Percentiles rank a stretch among this genome's conserved stretches.
These are phyloP conservation scores for Xylaria intraflava DNA, from an alignment of 495 filamentous ascomycete species.

Conservation along the genomic window DNA sequence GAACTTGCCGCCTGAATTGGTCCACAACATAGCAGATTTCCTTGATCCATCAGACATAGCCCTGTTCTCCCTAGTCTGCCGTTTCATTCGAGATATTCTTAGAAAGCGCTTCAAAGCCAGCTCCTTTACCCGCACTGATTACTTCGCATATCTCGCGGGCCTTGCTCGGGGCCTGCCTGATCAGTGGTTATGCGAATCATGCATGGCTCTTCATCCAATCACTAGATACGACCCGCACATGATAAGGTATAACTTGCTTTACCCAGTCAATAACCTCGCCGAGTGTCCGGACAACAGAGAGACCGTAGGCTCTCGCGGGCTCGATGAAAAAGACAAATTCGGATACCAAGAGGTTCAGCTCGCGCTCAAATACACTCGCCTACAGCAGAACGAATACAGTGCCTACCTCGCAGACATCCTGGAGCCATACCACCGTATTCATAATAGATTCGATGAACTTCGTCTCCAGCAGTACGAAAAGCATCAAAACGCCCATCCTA, in stretches of 20 bases:
- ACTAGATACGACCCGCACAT: not conserved
- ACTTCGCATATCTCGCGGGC: not conserved
- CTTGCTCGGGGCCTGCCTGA: not conserved
- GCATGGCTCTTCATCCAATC: not conserved
- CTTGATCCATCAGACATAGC: not conserved
- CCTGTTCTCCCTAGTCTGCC: not conserved
- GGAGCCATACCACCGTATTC: not conserved
- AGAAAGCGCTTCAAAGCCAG: too few relatives aligned
- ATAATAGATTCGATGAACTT: too few relatives aligned
- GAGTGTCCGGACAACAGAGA: too few relatives aligned
- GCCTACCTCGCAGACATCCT: not conserved
- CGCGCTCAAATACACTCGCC: not conserved
- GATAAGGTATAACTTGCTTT: not conserved
- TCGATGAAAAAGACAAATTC: not conserved
- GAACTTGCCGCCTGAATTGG: not conserved
- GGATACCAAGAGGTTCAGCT: not conserved
- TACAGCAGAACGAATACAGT: not conserved
- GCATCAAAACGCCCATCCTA: not conserved
- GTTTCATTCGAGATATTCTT: not conserved
- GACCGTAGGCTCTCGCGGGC: not conserved
- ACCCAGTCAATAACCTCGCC: not conserved
- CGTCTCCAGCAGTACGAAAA: too few relatives aligned
- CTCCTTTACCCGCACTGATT: not conserved
- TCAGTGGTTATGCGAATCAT: not conserved
- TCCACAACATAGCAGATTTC: not conserved